Percentiles rank a stretch among this genome's conserved stretches.
These are phyloP conservation scores for Gossypium herbaceum DNA, from an alignment of 345 rosid species.

Conservation along the genomic window DNA sequence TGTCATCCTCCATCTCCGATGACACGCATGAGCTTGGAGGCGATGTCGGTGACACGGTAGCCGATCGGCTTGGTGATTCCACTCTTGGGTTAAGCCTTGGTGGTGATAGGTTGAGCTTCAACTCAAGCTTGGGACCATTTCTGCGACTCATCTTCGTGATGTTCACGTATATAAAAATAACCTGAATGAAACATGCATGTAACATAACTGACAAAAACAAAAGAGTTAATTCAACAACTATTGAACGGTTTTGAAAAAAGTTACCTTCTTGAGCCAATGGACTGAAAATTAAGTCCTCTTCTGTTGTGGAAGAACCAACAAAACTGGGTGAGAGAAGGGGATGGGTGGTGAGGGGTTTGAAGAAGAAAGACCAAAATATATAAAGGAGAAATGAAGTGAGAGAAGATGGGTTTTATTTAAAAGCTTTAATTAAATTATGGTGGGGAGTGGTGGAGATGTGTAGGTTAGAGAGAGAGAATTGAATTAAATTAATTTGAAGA, in stretches of 20 bases:
- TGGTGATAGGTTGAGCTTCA: constrained; percentile 87
- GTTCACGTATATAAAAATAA: not conserved
- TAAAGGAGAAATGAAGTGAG: constrained; percentile 28
- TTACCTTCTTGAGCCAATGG: constrained; percentile 13
- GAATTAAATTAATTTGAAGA: constrained; percentile 42
- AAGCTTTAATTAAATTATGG: constrained; percentile 66
- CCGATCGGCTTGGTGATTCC: constrained; percentile 64
- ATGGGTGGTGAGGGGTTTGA: not conserved
- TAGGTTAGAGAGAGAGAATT: constrained; percentile 29
- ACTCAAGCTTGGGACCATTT: constrained; percentile 73
- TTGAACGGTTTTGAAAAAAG: not conserved
- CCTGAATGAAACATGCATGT: not conserved
- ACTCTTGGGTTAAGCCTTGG: constrained; percentile 45
- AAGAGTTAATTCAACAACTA: not conserved
- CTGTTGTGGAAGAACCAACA: constrained; percentile 8
- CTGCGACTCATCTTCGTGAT: constrained; percentile 62
- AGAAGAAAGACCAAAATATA: constrained; percentile 31
- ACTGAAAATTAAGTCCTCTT: not conserved
- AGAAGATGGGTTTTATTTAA: constrained; percentile 47
- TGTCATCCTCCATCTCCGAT: constrained; percentile 50
- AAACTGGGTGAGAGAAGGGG: not conserved
- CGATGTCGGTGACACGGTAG: constrained; percentile 64
- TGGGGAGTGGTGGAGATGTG: constrained; percentile 50
- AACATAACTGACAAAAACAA: not conserved
- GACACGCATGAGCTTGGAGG: constrained; percentile 95